These are phyloP conservation scores for Fusarium sp. DNA, from an alignment of 2,329 filamentous ascomycete genomes.

Conservation along the genomic window DNA sequence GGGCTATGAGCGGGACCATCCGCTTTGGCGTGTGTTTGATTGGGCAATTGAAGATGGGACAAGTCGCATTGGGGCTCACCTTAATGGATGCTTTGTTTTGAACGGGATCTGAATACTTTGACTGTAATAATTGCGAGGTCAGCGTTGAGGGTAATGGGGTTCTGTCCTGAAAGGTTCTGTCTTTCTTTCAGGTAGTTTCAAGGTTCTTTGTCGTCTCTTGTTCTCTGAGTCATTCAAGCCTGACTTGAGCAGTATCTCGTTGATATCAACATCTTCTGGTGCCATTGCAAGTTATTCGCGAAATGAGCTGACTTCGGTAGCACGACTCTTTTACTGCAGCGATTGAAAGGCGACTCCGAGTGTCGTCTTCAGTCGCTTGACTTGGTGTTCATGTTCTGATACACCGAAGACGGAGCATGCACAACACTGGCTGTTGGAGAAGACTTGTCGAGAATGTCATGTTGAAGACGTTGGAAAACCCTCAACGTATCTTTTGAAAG, in stretches of 20 bases:
- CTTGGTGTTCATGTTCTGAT: neutral
- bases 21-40: neutral
- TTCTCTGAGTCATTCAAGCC: no score
- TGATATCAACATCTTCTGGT: neutral
- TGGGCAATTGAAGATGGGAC: neutral
- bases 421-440: neutral
- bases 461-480: neutral
- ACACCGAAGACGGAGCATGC: no score
- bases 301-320: neutral
- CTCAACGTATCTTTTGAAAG: neutral
- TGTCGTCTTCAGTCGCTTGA: neutral
- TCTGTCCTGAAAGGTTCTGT: fast-evolving
- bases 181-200: no score
- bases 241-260: no score
- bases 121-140: fast-evolving
- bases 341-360: neutral
- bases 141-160: fast-evolving
- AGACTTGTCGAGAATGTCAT: neutral
- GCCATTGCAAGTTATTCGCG: neutral
- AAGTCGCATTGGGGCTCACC: neutral
- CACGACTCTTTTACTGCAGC: fast-evolving
- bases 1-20: neutral
- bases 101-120: neutral
- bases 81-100: neutral
- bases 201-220: fast-evolving